Conservation (phyloP, 257 asterid genomes). For the Solanum pinnatisectum region DNA sequence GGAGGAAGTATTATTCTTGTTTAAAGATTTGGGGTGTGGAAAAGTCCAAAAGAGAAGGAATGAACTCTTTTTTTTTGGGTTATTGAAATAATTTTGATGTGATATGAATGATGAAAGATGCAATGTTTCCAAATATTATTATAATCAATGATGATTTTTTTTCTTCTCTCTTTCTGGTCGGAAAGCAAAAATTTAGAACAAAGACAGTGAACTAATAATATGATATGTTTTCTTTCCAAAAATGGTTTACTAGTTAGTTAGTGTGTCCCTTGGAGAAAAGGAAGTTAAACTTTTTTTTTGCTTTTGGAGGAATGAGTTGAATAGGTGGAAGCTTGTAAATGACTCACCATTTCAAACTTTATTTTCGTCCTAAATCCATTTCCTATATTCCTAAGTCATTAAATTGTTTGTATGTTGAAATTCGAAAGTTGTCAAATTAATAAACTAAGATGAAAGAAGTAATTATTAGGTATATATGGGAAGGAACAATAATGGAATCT, state of each 20-base stretch:
- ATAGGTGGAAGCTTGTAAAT: background rate
- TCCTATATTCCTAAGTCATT: no score
- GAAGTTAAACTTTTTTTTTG: background rate
- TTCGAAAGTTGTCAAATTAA: background rate
- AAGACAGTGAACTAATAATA: background rate
- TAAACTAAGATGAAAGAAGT: background rate
- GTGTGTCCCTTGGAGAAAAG: background rate
- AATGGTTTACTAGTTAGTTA: background rate
- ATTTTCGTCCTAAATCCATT: no score
- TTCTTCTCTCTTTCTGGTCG: background rate
- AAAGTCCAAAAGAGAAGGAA: background rate
- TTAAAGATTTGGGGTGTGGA: background rate
- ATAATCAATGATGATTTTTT: background rate
- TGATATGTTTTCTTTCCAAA: background rate
- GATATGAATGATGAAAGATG: background rate
- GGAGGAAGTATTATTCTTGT: background rate
- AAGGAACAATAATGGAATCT: background rate
- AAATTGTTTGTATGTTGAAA: background rate
- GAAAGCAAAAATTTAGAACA: background rate
- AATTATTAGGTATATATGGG: background rate
- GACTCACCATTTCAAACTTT: background rate
- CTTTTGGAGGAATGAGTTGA: background rate
- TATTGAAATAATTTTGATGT: background rate
- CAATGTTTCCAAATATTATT: background rate
- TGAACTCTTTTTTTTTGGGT: background rate